Base-by-base conservation (phyloP, 345 rosid genomes). In the Rubroshorea leprosula region DNA sequence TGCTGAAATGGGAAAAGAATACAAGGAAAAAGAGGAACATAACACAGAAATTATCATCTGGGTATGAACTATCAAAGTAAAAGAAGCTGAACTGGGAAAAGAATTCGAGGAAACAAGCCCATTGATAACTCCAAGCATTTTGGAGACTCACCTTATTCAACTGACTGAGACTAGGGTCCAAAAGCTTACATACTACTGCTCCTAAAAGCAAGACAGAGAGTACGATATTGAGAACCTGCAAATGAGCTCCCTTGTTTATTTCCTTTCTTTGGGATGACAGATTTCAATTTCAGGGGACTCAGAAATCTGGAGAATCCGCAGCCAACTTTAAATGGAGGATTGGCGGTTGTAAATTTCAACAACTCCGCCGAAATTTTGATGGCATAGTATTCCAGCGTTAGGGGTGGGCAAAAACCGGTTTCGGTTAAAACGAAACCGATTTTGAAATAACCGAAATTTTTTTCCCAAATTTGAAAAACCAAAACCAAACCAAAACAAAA, bases 1-100 rank as follows among this genome's bases (percentile, higher is more conserved):
- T n/a, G 24, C 45, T 45, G 65, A 49, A 79, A 55, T 75, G 81
- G 53, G 76, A 53, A 19, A 16, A 53, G 35, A 53, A 27, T 7
- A 10, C 57, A n/a, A n/a, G 38, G 43, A 53, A 51, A 27, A 10
- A 13, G n/a, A 57, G 0, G 2, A 16, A 44, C 10, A 19, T 38
- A 57, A 23, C 24, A 45, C 18, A 58, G 26, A 15, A 58, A 17
- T n/a, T n/a, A n/a, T n/a, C n/a, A n/a, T n/a, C 24, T 19, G 53
- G 54, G 54, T 47, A 46, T 58, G 18, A 26, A 43, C 25, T 49
- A 19, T 50, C 44, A 12, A n/a, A 35, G 48, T n/a, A 20, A 14
- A 51, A 49, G 46, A 23, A 25, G 24, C 45, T 45, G 65, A 49
- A 79, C 55, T 75, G 81, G 53, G 76, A 53, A 19, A 16, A 53